Evolutionary conservation across 2,329 filamentous ascomycete genomes (phyloP).

Genomic region (Phialophora tarda): DNA sequence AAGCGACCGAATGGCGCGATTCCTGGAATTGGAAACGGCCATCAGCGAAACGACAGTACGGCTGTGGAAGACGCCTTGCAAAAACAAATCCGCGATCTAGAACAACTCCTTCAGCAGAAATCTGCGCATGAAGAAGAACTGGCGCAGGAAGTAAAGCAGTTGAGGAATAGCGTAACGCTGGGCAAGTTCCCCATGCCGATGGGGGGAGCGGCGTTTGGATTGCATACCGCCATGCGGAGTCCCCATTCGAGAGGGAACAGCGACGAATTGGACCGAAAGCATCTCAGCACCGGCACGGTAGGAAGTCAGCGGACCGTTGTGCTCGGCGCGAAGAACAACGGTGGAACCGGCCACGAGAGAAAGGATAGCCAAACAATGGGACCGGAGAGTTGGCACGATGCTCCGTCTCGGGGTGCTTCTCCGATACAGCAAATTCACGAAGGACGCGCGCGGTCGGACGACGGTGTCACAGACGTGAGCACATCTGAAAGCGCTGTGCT

Average conservation of each 20-base stretch:
- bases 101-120: constrained; percentile 74
- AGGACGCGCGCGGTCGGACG: constrained; percentile 58
- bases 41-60: constrained; percentile 32
- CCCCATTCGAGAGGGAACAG: constrained; percentile 47
- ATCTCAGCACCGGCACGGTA: constrained; percentile 31
- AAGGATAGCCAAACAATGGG: constrained; percentile 17
- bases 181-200: constrained; percentile 35
- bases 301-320: constrained; percentile 37
- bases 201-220: constrained; percentile 32
- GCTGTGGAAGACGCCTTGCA: constrained; percentile 66
- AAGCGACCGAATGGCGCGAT: constrained; percentile 39
- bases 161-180: constrained; percentile 55
- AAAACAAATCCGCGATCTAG: constrained; percentile 78
- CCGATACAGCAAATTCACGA: constrained; percentile 4
- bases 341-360: constrained; percentile 3
- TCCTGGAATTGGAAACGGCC: constrained; percentile 34
- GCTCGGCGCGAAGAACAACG: constrained; percentile 23
- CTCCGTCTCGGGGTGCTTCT: constrained; percentile 10
- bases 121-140: constrained; percentile 78
- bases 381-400: constrained; percentile 24
- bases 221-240: constrained; percentile 32
- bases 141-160: constrained; percentile 75
- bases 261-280: constrained; percentile 35
- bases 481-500: constrained; percentile 59
- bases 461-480: constrained; percentile 65